Evolutionary conservation across 306 rosid genomes (phyloP).

Genomic region (Cucumis hystrix): DNA sequence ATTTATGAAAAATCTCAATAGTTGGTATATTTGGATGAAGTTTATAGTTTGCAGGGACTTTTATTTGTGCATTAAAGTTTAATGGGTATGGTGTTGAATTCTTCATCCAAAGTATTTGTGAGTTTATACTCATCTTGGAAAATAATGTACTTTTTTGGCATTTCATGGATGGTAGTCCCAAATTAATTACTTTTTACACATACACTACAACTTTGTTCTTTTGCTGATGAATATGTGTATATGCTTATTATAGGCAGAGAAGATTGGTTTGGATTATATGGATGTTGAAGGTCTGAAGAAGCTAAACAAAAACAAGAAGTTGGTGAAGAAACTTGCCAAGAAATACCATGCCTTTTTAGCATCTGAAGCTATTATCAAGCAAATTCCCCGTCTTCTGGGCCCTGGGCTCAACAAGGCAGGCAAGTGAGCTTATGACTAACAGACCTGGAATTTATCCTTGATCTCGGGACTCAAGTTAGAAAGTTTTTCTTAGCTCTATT

Average conservation of each 20-base stretch:
- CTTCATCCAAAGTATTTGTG: background rate
- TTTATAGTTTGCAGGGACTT: background rate
- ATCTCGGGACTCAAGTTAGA: background rate
- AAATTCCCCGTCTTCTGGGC: slow-evolving; percentile 80
- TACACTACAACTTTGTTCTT: background rate
- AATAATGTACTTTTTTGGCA: background rate
- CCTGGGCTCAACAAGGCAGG: slow-evolving; percentile 95
- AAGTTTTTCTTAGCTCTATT: background rate
- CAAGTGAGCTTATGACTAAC: slow-evolving; percentile 15
- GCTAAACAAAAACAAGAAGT: slow-evolving; percentile 66
- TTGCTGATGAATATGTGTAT: background rate
- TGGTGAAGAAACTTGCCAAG: slow-evolving; percentile 71
- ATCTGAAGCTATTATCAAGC: slow-evolving; percentile 78
- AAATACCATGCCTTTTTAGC: slow-evolving; percentile 77
- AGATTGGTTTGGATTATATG: slow-evolving; percentile 64
- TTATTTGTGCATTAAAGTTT: background rate
- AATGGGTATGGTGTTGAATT: background rate
- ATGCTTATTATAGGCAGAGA: slow-evolving; percentile 44
- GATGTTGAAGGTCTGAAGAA: slow-evolving; percentile 72
- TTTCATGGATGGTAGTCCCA: background rate
- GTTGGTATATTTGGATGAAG: background rate
- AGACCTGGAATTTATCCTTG: background rate
- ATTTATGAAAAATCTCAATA: background rate
- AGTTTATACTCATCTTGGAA: background rate
- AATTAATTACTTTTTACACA: too few relatives aligned